These are phyloP conservation scores for Anethum foeniculum DNA, from an alignment of 140 eudicot species.

Conservation along the genomic window DNA sequence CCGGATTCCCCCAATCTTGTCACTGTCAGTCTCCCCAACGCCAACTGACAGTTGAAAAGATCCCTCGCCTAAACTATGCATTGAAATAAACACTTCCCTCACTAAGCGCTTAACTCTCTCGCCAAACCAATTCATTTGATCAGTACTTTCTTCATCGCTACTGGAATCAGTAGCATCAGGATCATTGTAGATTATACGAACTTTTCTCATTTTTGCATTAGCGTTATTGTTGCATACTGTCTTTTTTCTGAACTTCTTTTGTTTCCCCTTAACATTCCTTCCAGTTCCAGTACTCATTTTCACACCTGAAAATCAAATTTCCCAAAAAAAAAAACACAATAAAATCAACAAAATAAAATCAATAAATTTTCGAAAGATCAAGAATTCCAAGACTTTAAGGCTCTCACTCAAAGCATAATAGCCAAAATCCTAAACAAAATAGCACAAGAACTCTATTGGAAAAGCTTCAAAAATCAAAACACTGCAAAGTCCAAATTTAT, in stretches of 20 bases:
- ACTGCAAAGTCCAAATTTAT: too few relatives aligned
- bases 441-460: too few relatives aligned
- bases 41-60: too few relatives aligned
- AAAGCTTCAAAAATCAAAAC: too few relatives aligned
- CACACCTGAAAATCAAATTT: neutral
- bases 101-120: neutral
- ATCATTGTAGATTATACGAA: conserved; percentile 27
- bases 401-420: neutral
- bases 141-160: neutral
- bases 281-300: neutral
- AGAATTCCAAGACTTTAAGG: neutral
- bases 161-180: conserved; percentile 33
- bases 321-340: too few relatives aligned
- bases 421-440: neutral
- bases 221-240: neutral
- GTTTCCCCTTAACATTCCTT: neutral
- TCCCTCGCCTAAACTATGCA: neutral
- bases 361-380: too few relatives aligned
- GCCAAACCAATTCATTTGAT: neutral
- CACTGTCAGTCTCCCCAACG: too few relatives aligned
- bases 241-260: neutral
- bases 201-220: conserved; percentile 2
- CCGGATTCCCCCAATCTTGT: too few relatives aligned
- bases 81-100: conserved; percentile 5
- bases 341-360: too few relatives aligned